Evolutionary conservation across 225 moss, liverwort and hornwort species (phyloP), one percentile per base, ranked within the genome.

Genomic region (Bryoerythrophyllum caledonicum): DNA sequence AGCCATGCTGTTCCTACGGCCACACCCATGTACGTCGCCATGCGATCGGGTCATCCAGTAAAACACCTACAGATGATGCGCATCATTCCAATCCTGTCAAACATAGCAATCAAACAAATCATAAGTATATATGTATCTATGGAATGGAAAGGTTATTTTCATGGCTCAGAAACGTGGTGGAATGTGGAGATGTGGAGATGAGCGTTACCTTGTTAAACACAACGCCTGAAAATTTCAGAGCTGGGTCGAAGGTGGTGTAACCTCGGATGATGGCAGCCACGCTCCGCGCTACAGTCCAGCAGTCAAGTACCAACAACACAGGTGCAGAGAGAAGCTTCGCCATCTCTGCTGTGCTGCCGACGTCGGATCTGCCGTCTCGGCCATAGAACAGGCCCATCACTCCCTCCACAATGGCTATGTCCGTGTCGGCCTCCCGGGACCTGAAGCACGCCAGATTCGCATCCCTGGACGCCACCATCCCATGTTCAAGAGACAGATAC

Each of bases 331-430:
- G n/a, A n/a, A n/a, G n/a, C n/a, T n/a, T n/a, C n/a, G n/a, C n/a
- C n/a, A n/a, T n/a, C n/a, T n/a, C n/a, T n/a, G n/a, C n/a, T n/a
- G n/a, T n/a, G n/a, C n/a, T n/a, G n/a, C n/a, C n/a, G n/a, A n/a
- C n/a, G n/a, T n/a, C n/a, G n/a, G n/a, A n/a, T n/a, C n/a, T n/a
- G n/a, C n/a, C n/a, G n/a, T n/a, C n/a, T 60, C 80, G 75, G 40
- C 87, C 87, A 82, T 88, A 43, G n/a, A n/a, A n/a, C n/a, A n/a
- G n/a, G n/a, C n/a, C n/a, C n/a, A n/a, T n/a, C n/a, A n/a, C n/a
- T n/a, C 87, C 87, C 72, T 88, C 87, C 70, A 88, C 87, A 35
- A 88, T 88, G 12, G 87, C 87, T 74, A 88, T 67, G 59, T 88
- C 87, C 20, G 85, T 82, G 71, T 76, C 70, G 13, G 76, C 82